Evolutionary conservation across 768 basidiomycete species (phyloP).

Genomic region (Serendipita indica): DNA sequence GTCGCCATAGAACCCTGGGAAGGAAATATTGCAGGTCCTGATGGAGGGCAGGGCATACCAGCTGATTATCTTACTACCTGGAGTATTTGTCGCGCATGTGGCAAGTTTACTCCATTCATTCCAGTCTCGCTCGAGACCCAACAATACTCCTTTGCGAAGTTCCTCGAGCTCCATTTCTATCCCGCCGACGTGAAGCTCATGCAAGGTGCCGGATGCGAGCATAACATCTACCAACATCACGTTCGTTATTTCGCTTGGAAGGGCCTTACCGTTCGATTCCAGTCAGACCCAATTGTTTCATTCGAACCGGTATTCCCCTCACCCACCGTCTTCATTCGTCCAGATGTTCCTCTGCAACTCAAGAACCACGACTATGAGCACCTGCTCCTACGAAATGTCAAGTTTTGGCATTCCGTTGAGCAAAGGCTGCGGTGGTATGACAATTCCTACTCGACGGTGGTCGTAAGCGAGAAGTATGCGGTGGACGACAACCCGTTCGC

Average conservation of each 20-base stretch:
- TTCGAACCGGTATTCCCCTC: slow-evolving; percentile 86
- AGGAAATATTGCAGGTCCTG: slow-evolving; percentile 50
- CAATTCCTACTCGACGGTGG: slow-evolving; percentile 18
- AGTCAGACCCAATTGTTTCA: slow-evolving; percentile 64
- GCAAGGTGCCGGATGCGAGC: slow-evolving; percentile 80
- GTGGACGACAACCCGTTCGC: slow-evolving; percentile 48
- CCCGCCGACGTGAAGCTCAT: slow-evolving; percentile 72
- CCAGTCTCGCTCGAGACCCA: slow-evolving; percentile 85
- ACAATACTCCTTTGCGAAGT: slow-evolving; percentile 88
- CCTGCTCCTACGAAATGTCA: slow-evolving; percentile 51
- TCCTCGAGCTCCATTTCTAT: slow-evolving; percentile 92
- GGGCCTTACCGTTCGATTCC: slow-evolving; percentile 78
- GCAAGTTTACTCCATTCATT: slow-evolving; percentile 71
- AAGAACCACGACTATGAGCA: slow-evolving; percentile 84
- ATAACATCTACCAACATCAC: slow-evolving; percentile 89
- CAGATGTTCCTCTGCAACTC: slow-evolving; percentile 74
- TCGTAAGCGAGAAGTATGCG: slow-evolving; percentile 38
- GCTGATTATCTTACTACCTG: slow-evolving; percentile 77
- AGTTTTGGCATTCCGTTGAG: slow-evolving; percentile 65
- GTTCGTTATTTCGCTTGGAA: slow-evolving; percentile 77
- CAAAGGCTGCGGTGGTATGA: slow-evolving; percentile 65
- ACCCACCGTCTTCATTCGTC: slow-evolving; percentile 67
- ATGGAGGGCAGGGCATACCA: slow-evolving; percentile 30
- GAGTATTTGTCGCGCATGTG: slow-evolving; percentile 72
- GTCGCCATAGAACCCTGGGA: slow-evolving; percentile 86